These are phyloP conservation scores for Fusarium nelsonii DNA, from an alignment of 2,329 filamentous ascomycete genomes.

Conservation along the genomic window DNA sequence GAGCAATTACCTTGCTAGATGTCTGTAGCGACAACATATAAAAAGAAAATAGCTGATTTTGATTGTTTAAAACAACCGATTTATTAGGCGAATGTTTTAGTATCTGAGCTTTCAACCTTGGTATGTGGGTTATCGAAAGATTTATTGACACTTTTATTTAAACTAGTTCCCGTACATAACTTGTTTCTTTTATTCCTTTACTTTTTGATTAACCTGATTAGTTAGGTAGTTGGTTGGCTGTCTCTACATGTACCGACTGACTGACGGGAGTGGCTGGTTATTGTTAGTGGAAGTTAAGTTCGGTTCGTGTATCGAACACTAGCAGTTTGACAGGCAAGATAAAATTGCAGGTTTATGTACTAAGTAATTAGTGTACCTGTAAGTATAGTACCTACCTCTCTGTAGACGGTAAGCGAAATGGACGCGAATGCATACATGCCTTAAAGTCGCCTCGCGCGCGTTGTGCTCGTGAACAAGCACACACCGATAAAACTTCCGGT, in stretches of 20 bases:
- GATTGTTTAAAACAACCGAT: background rate
- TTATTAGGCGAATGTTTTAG: conserved; percentile 16
- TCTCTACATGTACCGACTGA: background rate
- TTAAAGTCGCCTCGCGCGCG: background rate
- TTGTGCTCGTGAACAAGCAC: background rate
- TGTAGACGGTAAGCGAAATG: background rate
- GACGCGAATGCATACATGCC: conserved; percentile 7
- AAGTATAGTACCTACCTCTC: background rate
- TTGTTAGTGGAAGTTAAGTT: conserved; percentile 30
- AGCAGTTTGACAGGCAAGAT: conserved; percentile 11
- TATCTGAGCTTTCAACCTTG: conserved; percentile 14
- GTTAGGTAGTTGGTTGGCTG: background rate
- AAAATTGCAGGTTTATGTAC: background rate
- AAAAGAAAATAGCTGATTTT: conserved; percentile 1
- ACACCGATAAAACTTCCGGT: conserved; percentile 23
- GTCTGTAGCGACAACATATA: conserved; percentile 1
- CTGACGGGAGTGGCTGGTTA: conserved; percentile 35
- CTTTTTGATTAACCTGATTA: background rate
- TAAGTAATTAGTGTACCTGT: background rate
- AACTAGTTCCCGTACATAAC: background rate
- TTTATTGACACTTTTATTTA: conserved; percentile 15
- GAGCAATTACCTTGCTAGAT: background rate
- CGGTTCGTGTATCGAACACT: conserved; percentile 22
- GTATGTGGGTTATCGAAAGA: conserved; percentile 32
- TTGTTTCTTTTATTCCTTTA: background rate